Evolutionary conservation across 805 yeast species (phyloP).

Genomic region (Pichia nanzhaoensis): DNA sequence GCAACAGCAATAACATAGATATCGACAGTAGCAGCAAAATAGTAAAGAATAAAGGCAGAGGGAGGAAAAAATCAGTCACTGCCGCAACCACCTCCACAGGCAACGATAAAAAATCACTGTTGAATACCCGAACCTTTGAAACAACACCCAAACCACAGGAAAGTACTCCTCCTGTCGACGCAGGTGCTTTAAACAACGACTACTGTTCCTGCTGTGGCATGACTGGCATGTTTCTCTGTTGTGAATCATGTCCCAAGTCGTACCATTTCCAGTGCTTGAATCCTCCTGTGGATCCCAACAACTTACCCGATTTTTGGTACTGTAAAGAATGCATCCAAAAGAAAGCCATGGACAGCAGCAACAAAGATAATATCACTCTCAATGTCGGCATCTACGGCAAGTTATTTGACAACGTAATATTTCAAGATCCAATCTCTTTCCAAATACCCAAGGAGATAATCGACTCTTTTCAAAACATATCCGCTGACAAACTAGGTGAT

Average conservation of each 20-base stretch:
- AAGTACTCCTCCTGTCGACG: slow-evolving; percentile 8
- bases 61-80: slow-evolving; percentile 9
- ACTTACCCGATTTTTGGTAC: slow-evolving; percentile 83
- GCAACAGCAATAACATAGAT: neutral
- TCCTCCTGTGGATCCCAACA: slow-evolving; percentile 75
- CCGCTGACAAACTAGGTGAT: slow-evolving; percentile 61
- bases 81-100: no score
- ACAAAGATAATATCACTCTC: slow-evolving; percentile 5
- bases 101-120: no score
- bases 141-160: neutral
- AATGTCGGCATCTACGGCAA: slow-evolving; percentile 45
- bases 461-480: slow-evolving; percentile 67
- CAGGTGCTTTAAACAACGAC: slow-evolving; percentile 58
- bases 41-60: neutral
- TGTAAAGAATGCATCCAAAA: slow-evolving; percentile 68
- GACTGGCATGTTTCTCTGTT: slow-evolving; percentile 82
- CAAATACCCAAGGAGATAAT: slow-evolving; percentile 62
- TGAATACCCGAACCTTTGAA: neutral
- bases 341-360: slow-evolving; percentile 10
- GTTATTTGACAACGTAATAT: slow-evolving; percentile 50
- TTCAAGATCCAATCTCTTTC: slow-evolving; percentile 60
- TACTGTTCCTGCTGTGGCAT: slow-evolving; percentile 89
- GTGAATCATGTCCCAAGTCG: slow-evolving; percentile 88
- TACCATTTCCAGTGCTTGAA: slow-evolving; percentile 89
- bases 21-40: neutral